Evolutionary conservation across 345 rosid genomes (phyloP).

Genomic region (Eucalyptus erythrocorys): DNA sequence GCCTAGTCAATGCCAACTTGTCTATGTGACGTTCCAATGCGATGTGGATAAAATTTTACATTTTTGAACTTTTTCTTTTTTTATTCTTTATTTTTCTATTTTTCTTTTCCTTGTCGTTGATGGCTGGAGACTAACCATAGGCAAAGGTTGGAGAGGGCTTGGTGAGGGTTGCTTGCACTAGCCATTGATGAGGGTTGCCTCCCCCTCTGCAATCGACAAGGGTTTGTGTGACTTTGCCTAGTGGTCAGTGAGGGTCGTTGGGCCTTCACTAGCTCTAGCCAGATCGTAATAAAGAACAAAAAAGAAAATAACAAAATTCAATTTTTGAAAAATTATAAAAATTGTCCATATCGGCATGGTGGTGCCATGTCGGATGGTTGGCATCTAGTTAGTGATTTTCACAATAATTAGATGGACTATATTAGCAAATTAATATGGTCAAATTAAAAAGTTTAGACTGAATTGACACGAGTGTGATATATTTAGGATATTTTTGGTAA

Average conservation of each 20-base stretch:
- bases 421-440: accelerated
- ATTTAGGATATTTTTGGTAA: not conserved
- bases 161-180: not conserved
- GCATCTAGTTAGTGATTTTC: not conserved
- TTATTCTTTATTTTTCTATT: no score
- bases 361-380: accelerated
- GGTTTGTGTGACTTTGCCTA: not conserved
- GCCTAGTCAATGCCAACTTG: accelerated
- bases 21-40: accelerated
- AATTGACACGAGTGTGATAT: no score
- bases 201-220: not conserved
- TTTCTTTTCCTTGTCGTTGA: no score
- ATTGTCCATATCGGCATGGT: not conserved
- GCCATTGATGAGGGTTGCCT: not conserved
- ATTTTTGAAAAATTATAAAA: no score
- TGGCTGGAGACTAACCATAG: accelerated
- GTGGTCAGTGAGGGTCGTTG: not conserved
- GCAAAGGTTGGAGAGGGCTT: not conserved
- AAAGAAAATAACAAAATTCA: no score
- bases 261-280: not conserved
- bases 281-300: accelerated
- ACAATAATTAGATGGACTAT: no score
- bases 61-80: no score
- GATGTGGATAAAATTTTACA: no score
- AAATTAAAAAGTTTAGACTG: no score